Base-by-base conservation (phyloP, 2,329 filamentous ascomycete species). In the Leptographium wingfieldii region DNA sequence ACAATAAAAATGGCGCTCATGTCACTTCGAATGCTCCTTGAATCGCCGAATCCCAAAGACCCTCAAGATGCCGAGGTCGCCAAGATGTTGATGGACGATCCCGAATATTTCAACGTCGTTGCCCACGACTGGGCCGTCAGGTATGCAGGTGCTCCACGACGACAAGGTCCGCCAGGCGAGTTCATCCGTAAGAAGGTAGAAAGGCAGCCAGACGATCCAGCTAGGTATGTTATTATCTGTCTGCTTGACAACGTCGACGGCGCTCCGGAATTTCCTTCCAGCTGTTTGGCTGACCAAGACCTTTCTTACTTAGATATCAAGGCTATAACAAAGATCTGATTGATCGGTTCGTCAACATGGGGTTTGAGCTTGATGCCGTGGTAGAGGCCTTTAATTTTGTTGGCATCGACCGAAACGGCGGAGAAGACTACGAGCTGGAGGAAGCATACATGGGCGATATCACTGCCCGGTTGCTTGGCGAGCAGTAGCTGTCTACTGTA, bases 41-140 rank as follows among this genome's bases (percentile, higher is more conserved):
- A 90, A 74, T 90, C 86, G 22, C 94, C 94, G 3, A 95, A 99
- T 71, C 92, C 94, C 0, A 95, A 92, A 68, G 94, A 99, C 66
- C 94, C 94, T 0, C 94, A 99, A 75, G 94, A 99, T 69, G 92
- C 92, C 48, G 90, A 96, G 72, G 94, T 97, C 1, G 94, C 94
- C 29, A 84, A 82, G 68, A 95, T 96, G 90, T 80, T 97, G 68
- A 78, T 95, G 62, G 81, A 85, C 2, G 82, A 88, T 55, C 90
- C 90, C 0, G 83, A 88, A 55, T 83, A 85, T 60, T 97, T 96
- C 68, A 84, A 88, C 59, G 80, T 84, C 64, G 86, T 88, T 65
- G 94, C 94, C 0, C 84, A 91, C 63, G 88, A 96, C 65, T 99
- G 94, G 94, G 90, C 94, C 3, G 83, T 95, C 53, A 81, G 83